phyloP scores from a whole-genome alignment of 106 monocot species.

The Apostasia shenzhenica region DNA sequence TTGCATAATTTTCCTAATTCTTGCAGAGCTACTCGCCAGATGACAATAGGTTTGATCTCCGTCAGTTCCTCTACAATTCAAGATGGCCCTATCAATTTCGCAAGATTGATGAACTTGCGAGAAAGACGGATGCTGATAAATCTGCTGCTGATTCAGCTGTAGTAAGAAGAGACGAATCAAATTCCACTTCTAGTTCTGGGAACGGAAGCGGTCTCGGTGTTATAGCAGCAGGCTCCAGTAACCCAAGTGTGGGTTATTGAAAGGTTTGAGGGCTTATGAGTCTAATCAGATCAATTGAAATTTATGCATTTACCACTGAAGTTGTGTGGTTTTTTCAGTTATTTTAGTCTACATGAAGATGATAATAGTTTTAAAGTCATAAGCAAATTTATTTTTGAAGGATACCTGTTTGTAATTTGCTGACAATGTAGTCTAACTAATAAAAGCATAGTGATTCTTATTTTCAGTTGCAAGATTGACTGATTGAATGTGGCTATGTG shows the following conservation, averaged over 20 bases:
- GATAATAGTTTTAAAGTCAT: too few species aligned
- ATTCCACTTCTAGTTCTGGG: conserved; percentile 1
- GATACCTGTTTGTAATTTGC: too few species aligned
- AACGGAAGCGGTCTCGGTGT: conserved; percentile 69
- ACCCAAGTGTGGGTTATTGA: conserved; percentile 47
- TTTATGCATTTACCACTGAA: too few species aligned
- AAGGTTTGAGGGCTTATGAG: background rate
- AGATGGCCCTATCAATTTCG: conserved; percentile 97
- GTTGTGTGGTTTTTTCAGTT: too few species aligned
- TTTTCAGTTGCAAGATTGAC: too few species aligned
- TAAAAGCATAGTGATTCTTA: too few species aligned
- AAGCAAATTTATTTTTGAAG: too few species aligned
- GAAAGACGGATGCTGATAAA: conserved; percentile 30
- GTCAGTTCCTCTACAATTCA: conserved; percentile 93
- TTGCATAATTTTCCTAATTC: background rate
- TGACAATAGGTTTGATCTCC: conserved; percentile 94
- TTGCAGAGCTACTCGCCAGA: conserved; percentile 95
- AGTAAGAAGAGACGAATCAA: conserved; percentile 2
- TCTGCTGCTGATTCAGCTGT: background rate
- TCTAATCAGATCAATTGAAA: too few species aligned
- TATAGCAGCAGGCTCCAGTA: conserved; percentile 50
- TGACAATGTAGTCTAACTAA: too few species aligned
- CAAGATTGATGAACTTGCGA: conserved; percentile 79
- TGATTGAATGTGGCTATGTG: too few species aligned
- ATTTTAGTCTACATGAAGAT: too few species aligned